phyloP scores from a whole-genome alignment of 768 basidiomycete genomes.

The Podaxis carcinomalis region DNA sequence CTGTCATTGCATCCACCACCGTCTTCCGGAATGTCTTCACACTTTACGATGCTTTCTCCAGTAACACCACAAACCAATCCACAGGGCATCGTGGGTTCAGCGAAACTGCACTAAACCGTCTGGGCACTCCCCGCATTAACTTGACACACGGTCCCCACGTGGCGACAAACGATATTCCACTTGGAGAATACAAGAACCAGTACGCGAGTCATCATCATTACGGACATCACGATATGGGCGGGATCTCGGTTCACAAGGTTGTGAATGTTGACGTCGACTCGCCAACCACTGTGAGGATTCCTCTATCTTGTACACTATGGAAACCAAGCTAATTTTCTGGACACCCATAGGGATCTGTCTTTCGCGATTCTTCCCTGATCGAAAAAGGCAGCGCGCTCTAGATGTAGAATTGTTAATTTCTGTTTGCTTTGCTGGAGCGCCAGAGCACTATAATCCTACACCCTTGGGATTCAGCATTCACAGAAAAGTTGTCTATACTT shows the following conservation, averaged over 20 bases:
- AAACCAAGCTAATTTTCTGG: neutral
- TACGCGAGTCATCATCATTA: conserved; percentile 2
- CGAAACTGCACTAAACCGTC: neutral
- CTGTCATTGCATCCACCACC: conserved; percentile 30
- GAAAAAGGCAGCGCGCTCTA: neutral
- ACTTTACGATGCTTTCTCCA: conserved; percentile 25
- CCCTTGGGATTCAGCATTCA: neutral
- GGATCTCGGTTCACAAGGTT: conserved; percentile 18
- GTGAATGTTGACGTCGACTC: conserved; percentile 18
- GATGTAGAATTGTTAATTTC: neutral
- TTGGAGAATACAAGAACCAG: conserved; percentile 17
- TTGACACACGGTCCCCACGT: neutral
- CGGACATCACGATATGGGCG: neutral
- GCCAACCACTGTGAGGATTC: conserved; percentile 7
- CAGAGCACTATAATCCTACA: neutral
- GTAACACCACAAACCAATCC: conserved; percentile 10
- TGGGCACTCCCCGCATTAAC: conserved; percentile 5
- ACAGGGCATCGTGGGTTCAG: neutral
- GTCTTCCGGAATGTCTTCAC: conserved; percentile 33
- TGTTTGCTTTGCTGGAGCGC: neutral
- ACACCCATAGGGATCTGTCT: neutral
- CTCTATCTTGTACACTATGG: neutral
- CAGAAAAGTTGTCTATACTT: neutral
- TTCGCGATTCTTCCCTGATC: neutral
- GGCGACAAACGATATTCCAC: conserved; percentile 16